Evolutionary conservation across 1,284 basidiomycete species (phyloP).

Genomic region (Takashimella koratensis): DNA sequence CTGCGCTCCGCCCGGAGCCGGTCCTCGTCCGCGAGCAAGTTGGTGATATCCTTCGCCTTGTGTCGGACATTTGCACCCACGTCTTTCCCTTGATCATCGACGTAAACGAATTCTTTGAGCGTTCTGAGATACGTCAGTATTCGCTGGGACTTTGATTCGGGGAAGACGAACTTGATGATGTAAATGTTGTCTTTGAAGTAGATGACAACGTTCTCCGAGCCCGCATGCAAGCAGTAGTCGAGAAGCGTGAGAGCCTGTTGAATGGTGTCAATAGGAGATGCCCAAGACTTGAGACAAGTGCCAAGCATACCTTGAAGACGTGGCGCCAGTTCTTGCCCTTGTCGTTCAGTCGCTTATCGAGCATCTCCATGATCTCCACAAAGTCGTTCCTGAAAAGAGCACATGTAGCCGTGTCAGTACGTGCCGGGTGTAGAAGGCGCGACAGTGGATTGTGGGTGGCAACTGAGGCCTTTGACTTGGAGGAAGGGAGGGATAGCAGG

Average conservation of each 20-base stretch:
- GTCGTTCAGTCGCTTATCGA: slow-evolving; percentile 98
- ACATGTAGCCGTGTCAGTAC: slow-evolving; percentile 3
- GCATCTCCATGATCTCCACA: slow-evolving; percentile 99
- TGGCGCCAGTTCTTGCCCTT: slow-evolving; percentile 99
- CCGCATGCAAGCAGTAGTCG: slow-evolving; percentile 94
- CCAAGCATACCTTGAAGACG: slow-evolving; percentile 81
- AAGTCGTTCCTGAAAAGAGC: slow-evolving; percentile 73
- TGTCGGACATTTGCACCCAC: slow-evolving; percentile 98
- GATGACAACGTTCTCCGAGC: slow-evolving; percentile 96
- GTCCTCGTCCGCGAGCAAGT: slow-evolving; percentile 83
- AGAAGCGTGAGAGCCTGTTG: slow-evolving; percentile 83
- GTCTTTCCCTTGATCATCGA: slow-evolving; percentile 94
- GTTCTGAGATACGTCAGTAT: slow-evolving; percentile 52
- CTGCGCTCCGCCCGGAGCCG: slow-evolving; percentile 82
- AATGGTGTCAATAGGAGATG: not conserved
- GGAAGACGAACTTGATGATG: slow-evolving; percentile 70
- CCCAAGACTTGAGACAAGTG: not conserved
- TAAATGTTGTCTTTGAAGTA: slow-evolving; percentile 99
- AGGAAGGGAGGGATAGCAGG: not conserved
- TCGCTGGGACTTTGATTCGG: not conserved
- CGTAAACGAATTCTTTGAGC: slow-evolving; percentile 95
- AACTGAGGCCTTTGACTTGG: not conserved
- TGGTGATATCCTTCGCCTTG: slow-evolving; percentile 99
- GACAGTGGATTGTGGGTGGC: too few relatives aligned
- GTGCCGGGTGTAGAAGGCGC: too few relatives aligned